These are phyloP conservation scores for Dendrostoma leiphaemia DNA, from an alignment of 2,329 filamentous ascomycete species.

Conservation along the genomic window DNA sequence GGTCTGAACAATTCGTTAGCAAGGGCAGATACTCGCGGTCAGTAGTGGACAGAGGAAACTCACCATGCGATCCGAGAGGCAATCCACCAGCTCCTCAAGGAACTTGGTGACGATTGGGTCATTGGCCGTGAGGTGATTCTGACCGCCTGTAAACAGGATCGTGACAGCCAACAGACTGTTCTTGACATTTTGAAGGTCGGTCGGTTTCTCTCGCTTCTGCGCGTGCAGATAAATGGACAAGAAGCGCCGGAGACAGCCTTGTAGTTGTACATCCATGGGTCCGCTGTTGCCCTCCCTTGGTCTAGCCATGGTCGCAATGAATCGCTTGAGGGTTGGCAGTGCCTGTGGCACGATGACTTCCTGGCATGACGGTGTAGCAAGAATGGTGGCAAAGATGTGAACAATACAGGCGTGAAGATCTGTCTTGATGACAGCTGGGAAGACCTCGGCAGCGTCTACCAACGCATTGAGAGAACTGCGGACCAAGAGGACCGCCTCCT, in stretches of 20 bases:
- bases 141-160: slow-evolving; percentile 80
- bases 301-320: slow-evolving; percentile 71
- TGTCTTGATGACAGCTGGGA: slow-evolving; percentile 93
- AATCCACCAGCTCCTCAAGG: slow-evolving; percentile 80
- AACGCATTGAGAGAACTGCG: slow-evolving; percentile 80
- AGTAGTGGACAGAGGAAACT: slow-evolving; percentile 17
- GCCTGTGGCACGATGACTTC: slow-evolving; percentile 85
- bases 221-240: slow-evolving; percentile 74
- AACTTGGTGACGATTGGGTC: slow-evolving; percentile 75
- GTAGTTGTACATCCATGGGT: slow-evolving; percentile 67
- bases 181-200: slow-evolving; percentile 84
- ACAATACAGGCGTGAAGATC: slow-evolving; percentile 95
- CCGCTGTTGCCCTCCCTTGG: slow-evolving; percentile 39
- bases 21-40: no score
- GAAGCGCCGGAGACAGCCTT: slow-evolving; percentile 80
- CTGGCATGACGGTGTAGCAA: slow-evolving; percentile 85
- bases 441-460: slow-evolving; percentile 92
- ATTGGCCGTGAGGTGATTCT: slow-evolving; percentile 68
- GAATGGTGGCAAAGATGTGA: slow-evolving; percentile 91
- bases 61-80: slow-evolving; percentile 74
- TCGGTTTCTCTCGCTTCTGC: slow-evolving; percentile 71
- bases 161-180: slow-evolving; percentile 88
- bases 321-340: slow-evolving; percentile 87
- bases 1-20: slow-evolving; percentile 49
- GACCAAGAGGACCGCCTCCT: slow-evolving; percentile 81